phyloP scores from a whole-genome alignment of 1,284 basidiomycete genomes.

The Uromyces viciae-fabae region DNA sequence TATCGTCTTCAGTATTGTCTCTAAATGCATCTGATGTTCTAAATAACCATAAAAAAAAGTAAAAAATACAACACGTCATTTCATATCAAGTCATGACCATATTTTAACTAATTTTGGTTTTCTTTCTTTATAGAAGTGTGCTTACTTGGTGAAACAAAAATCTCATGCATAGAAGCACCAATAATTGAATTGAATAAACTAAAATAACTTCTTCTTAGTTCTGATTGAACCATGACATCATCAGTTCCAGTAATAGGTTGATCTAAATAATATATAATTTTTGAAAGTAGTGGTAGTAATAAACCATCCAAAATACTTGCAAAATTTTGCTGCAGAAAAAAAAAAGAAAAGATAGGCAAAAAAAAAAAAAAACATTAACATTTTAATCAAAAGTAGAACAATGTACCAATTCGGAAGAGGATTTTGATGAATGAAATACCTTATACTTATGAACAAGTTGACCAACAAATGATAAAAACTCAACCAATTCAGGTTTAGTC shows the following conservation, averaged over 20 bases:
- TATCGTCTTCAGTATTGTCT: constrained; percentile 67
- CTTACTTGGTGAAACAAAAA: constrained; percentile 83
- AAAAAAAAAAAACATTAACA: not conserved
- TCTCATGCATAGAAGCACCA: constrained; percentile 70
- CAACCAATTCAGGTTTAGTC: constrained; percentile 84
- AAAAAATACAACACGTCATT: too few relatives aligned
- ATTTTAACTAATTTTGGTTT: too few relatives aligned
- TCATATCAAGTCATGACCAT: not conserved
- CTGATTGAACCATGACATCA: constrained; percentile 74
- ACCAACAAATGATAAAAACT: constrained; percentile 91
- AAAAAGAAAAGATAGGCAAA: not conserved
- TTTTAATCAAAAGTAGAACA: too few relatives aligned
- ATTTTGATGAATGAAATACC: constrained; percentile 59
- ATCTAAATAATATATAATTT: constrained; percentile 76
- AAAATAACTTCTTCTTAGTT: constrained; percentile 87
- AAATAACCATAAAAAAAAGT: not conserved
- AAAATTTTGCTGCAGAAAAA: constrained; percentile 64
- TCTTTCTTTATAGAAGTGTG: constrained; percentile 46
- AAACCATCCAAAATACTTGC: constrained; percentile 84
- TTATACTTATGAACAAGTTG: constrained; percentile 87
- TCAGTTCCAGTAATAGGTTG: constrained; percentile 85
- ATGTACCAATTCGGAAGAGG: too few relatives aligned
- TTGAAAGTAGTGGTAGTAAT: constrained; percentile 75
- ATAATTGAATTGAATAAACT: constrained; percentile 77
- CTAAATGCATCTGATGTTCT: constrained; percentile 79